Conservation (phyloP, 2,329 filamentous ascomycete species). For the Microascus cirrosus region DNA sequence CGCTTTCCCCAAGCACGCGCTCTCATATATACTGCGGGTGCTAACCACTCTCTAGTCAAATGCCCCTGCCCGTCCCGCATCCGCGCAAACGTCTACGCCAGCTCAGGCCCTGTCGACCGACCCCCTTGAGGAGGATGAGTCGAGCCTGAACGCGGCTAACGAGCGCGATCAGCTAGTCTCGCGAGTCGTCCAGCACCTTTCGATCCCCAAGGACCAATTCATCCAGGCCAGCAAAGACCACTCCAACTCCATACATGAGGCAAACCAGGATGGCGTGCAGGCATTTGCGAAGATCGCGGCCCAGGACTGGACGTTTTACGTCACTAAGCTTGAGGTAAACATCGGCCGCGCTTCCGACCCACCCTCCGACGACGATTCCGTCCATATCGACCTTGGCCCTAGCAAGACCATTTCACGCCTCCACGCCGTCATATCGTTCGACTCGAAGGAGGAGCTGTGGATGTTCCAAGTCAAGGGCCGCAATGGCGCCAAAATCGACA, state of each 20-base stretch:
- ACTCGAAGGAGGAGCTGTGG: constrained; percentile 62
- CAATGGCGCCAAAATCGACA: constrained; percentile 82
- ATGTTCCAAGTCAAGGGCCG: constrained; percentile 78
- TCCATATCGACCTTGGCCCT: constrained; percentile 84
- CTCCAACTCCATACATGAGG: constrained; percentile 52
- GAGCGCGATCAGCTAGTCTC: constrained; percentile 47
- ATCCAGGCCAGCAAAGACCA: constrained; percentile 53
- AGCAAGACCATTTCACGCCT: constrained; percentile 71
- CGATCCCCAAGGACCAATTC: constrained; percentile 25
- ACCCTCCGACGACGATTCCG: constrained; percentile 27
- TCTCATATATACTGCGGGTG: constrained; percentile 3
- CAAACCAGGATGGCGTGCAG: constrained; percentile 49
- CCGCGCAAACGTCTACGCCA: constrained; percentile 17
- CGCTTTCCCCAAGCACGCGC: neutral
- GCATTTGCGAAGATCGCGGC: constrained; percentile 78
- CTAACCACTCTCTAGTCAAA: constrained; percentile 18
- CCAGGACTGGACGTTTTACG: constrained; percentile 75
- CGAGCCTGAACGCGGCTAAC: constrained; percentile 25
- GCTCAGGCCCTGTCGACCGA: constrained; percentile 17
- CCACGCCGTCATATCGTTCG: constrained; percentile 66
- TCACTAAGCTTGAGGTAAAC: constrained; percentile 62
- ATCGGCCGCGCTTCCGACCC: constrained; percentile 49
- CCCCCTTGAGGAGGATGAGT: constrained; percentile 31
- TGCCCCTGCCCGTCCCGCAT: constrained; percentile 12
- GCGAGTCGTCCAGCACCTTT: constrained; percentile 41